Evolutionary conservation across 805 yeast species (phyloP).

Genomic region (Metschnikowia shivogae): DNA sequence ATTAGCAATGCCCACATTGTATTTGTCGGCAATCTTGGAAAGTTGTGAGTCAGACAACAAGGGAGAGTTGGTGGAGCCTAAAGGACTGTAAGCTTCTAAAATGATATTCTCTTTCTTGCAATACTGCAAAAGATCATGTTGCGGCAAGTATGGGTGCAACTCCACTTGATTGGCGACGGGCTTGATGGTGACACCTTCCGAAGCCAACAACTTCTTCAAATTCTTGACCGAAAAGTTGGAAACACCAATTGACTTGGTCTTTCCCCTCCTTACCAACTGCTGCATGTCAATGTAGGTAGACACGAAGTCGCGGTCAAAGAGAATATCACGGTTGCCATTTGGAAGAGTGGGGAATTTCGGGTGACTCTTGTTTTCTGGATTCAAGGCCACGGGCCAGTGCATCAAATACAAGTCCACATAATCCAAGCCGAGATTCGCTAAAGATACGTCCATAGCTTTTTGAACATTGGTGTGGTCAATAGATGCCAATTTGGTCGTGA

Average conservation of each 20-base stretch:
- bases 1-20: conserved; percentile 45
- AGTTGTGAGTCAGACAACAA: conserved; percentile 43
- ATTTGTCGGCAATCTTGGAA: conserved; percentile 40
- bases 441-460: conserved; percentile 53
- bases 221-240: conserved; percentile 62
- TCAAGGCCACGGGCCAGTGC: conserved; percentile 76
- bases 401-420: conserved; percentile 75
- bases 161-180: conserved; percentile 79
- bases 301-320: conserved; percentile 36
- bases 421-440: conserved; percentile 61
- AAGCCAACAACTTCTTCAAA: conserved; percentile 46
- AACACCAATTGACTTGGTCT: conserved; percentile 68
- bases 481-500: conserved; percentile 70
- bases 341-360: conserved; percentile 33
- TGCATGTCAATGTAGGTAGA: conserved; percentile 66
- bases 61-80: conserved; percentile 60
- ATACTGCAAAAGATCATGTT: conserved; percentile 51
- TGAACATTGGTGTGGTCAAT: conserved; percentile 50
- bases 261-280: conserved; percentile 46
- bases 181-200: conserved; percentile 44
- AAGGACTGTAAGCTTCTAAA: conserved; percentile 74
- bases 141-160: conserved; percentile 69
- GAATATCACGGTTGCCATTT: conserved; percentile 34
- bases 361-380: conserved; percentile 31
- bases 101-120: conserved; percentile 50